Evolutionary conservation across 106 monocot species (phyloP).

Genomic region (Dendrobium catenatum): DNA sequence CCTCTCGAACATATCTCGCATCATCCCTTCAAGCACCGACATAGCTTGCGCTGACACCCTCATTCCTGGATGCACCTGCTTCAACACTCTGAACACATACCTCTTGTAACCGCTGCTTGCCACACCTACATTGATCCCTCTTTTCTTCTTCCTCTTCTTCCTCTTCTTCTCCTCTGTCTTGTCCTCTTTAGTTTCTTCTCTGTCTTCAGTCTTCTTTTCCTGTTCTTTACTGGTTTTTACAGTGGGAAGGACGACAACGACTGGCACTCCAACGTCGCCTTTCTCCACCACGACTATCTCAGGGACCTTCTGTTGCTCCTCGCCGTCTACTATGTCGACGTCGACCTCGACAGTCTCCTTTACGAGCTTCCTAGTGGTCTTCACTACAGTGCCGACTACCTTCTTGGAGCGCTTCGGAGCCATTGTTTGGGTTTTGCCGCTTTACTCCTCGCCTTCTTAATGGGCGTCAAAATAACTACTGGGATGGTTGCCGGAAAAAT

Average conservation of each 20-base stretch:
- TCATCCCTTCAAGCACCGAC: conserved; percentile 40
- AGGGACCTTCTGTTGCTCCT: background rate
- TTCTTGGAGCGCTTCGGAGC: conserved; percentile 15
- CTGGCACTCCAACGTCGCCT: background rate
- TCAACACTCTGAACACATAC: conserved; percentile 39
- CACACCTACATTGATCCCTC: background rate
- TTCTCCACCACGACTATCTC: background rate
- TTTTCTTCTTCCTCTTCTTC: conserved; percentile 7
- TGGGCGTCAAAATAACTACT: too few species aligned
- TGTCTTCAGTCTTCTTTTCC: background rate
- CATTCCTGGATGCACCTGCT: conserved; percentile 48
- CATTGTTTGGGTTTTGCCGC: conserved; percentile 6
- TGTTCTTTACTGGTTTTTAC: background rate
- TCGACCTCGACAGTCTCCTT: conserved; percentile 11
- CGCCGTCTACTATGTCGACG: background rate
- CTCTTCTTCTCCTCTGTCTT: background rate
- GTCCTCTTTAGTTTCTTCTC: background rate
- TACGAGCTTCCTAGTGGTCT: conserved; percentile 19
- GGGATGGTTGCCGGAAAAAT: too few species aligned
- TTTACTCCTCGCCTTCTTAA: background rate
- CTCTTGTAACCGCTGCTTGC: conserved; percentile 35
- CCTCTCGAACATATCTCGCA: conserved; percentile 49
- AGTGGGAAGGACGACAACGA: background rate
- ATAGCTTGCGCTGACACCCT: conserved; percentile 29
- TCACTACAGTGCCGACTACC: conserved; percentile 6